Percentiles rank a stretch among this genome's conserved stretches.
phyloP scores from a whole-genome alignment of 2,329 filamentous ascomycete genomes.

The Aulographum hederae region DNA sequence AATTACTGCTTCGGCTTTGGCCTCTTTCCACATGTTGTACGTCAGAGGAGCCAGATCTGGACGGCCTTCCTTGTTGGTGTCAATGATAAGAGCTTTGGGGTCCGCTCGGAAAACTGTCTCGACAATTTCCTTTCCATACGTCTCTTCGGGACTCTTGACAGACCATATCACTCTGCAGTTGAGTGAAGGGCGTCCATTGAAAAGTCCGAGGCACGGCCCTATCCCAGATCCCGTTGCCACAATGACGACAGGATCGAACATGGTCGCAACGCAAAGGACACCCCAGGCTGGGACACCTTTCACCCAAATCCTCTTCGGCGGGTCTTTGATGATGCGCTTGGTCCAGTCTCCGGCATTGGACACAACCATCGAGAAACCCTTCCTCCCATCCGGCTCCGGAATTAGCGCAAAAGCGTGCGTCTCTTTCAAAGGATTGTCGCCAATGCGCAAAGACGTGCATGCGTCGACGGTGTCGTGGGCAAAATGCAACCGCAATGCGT shows the following conservation, averaged over 20 bases:
- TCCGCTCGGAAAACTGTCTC: slow-evolving; percentile 9
- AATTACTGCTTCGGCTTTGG: slow-evolving; percentile 15
- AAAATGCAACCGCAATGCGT: slow-evolving; percentile 53
- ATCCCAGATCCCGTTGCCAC: slow-evolving; percentile 46
- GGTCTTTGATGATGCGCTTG: slow-evolving; percentile 38
- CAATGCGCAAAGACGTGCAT: slow-evolving; percentile 39
- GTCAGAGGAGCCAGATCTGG: slow-evolving; percentile 14
- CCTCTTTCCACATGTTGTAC: slow-evolving; percentile 10
- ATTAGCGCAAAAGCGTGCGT: slow-evolving; percentile 66
- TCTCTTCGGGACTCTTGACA: slow-evolving; percentile 3
- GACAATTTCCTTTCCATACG: slow-evolving; percentile 6
- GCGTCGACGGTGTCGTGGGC: slow-evolving; percentile 29
- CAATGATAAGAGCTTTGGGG: slow-evolving; percentile 14
- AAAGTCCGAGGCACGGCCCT: slow-evolving; percentile 7
- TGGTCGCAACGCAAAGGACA: slow-evolving; percentile 45
- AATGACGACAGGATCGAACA: slow-evolving; percentile 47
- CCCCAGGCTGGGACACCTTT: slow-evolving; percentile 49
- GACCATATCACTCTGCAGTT: slow-evolving; percentile 6
- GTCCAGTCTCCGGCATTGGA: slow-evolving; percentile 68
- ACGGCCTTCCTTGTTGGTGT: slow-evolving; percentile 13
- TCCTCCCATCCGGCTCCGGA: slow-evolving; percentile 31
- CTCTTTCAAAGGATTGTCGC: slow-evolving; percentile 45
- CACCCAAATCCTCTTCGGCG: slow-evolving; percentile 46
- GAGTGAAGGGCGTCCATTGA: slow-evolving; percentile 4
- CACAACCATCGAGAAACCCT: slow-evolving; percentile 48